Base-by-base conservation (phyloP, 345 rosid species). In the Sonneratia caseolaris region DNA sequence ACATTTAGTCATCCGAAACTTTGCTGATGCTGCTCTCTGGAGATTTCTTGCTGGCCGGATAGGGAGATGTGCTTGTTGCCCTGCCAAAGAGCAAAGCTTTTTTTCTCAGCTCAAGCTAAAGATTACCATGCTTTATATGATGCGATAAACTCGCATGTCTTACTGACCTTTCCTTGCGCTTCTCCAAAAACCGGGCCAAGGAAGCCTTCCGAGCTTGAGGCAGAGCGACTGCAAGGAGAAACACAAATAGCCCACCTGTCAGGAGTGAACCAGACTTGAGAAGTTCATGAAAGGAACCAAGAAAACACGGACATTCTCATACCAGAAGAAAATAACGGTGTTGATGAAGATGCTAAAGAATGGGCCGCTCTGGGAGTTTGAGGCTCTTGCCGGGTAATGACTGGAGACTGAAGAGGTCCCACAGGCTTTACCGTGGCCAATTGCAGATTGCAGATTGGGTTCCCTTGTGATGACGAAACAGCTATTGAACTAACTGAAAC, bases 181-280 rank as follows among this genome's bases (percentile, higher is more conserved):
- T 92, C 90, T 92, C 98, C 84, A 95, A 83, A 81, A 95, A 95
- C 61, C 93, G 81, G 80, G 98, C 99, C 85, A 95, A 79, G 16
- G 99, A 95, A 47, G 97, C 99, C 86, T 95, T 83, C 12, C 97
- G 91, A 73, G 93, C 93, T 82, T 89, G 98, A 37, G 99, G 98
- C 68, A 92, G 86, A 77, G 74, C 70, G 32, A 70, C 78, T 75
- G 70, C 64, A 24, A 70, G 53, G 22, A 38, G 24, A 70, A 37
- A 70, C 24, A 16, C 38, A 57, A 45, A 27, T 62, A 62, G 12
- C 37, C 66, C 37, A 32, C 4, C 66, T 24, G 66, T 35, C 66
- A 27, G 66, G 38, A 62, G 38, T 18, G 22, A 62, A 62, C 37
- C 37, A 32, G 3, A 62, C 66, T 62, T 32, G 38, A 47, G 38